Base-by-base conservation (phyloP, 2,329 filamentous ascomycete species). In the Rhinocladiella mackenziei region DNA sequence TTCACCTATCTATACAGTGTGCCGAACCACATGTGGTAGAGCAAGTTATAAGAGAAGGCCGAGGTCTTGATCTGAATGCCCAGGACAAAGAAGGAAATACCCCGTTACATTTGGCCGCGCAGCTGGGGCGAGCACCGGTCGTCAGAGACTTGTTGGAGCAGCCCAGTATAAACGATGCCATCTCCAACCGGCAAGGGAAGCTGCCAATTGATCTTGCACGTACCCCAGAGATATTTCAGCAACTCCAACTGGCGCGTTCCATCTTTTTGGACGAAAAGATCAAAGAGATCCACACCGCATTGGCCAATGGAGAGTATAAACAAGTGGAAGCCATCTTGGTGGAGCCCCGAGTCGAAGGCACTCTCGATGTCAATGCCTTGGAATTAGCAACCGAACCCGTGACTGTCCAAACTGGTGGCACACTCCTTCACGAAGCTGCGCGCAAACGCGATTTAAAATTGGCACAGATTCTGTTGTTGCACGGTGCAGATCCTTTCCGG, bases 21-120 rank as follows among this genome's bases (percentile, higher is more conserved):
- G 91, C 92, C 37, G 92, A 97, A 63, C 77, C 84, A 36, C 83
- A 87, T 14, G 89, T 98, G 19, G 85, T 98, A 41, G 89, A 98
- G 63, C 96, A 91, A 60, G 84, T 97, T n/a, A 70, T 98, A 31
- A 89, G 88, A 1, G 74, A 75, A 39, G 73, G 87, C 50, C 80
- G 84, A 20, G 75, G 67, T 30, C 72, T 94, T 42, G 89, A 97
- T 60, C 72, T 97, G 63, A 98, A 97, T 65, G 83, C 85, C 29
- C 81, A 86, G 50, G 92, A 98, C 67, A 84, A 85, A 56, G 91
- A 97, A 58, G 92, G 92, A 50, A 98, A 97, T 64, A 95, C 89
- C 1, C 83, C 92, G 15, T 76, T 98, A 39, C 91, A 97, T 64
- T 68, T 97, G 26, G 92, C 92, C 6, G 85, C 91, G 20, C 75